Evolutionary conservation across 495 filamentous ascomycete genomes (phyloP).

Genomic region (Penicillium canariense): DNA sequence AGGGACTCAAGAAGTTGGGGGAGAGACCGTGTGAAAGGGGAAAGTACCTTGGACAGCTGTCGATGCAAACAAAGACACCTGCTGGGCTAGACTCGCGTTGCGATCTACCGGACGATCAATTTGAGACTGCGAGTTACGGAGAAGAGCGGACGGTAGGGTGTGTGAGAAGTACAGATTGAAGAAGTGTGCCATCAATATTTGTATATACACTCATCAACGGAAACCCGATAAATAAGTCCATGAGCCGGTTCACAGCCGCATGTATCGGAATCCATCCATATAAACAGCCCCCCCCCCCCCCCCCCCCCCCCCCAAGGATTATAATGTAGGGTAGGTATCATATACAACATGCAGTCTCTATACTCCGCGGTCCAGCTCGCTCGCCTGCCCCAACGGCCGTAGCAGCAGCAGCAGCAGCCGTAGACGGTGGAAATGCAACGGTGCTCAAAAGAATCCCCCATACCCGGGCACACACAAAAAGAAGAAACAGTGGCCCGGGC

Average conservation of each 20-base stretch:
- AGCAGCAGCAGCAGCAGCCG: not conserved
- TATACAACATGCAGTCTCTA: slow-evolving; percentile 32
- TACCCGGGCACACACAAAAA: not conserved
- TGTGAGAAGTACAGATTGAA: slow-evolving; percentile 1
- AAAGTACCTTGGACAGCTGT: not conserved
- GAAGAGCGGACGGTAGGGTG: not conserved
- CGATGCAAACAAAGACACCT: not conserved
- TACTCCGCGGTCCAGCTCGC: slow-evolving; percentile 14
- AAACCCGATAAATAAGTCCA: not conserved
- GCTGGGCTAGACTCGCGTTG: no score
- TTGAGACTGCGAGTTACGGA: no score
- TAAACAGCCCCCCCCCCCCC: no score
- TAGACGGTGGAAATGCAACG: slow-evolving; percentile 18
- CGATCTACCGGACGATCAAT: no score
- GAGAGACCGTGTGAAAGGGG: no score
- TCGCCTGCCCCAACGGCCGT: not conserved
- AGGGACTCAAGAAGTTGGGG: no score
- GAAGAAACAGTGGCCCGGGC: not conserved
- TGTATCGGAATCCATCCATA: not conserved
- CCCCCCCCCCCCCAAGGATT: no score
- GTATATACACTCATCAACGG: slow-evolving; percentile 21
- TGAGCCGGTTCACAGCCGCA: not conserved
- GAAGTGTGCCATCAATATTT: slow-evolving; percentile 1
- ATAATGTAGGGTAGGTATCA: slow-evolving; percentile 21
- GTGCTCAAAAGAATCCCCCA: slow-evolving; percentile 12